A percentile compares a stretch with the other conserved stretches of the same genome.
These are phyloP conservation scores for Colletotrichum horii DNA, from an alignment of 2,329 filamentous ascomycete genomes.

Conservation along the genomic window DNA sequence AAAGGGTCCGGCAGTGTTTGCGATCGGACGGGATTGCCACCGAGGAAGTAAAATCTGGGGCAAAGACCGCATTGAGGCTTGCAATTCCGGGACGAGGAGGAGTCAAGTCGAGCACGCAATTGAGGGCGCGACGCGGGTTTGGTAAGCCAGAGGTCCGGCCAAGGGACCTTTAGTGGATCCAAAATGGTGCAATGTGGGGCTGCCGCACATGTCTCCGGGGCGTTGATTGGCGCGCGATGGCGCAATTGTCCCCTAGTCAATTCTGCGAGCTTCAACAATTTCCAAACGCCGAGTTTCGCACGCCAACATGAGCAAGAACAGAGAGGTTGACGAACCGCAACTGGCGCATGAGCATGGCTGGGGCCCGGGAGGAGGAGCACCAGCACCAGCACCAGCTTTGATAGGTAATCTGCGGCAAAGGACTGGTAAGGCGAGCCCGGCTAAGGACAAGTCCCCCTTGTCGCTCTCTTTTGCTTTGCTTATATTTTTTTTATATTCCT, in stretches of 20 bases:
- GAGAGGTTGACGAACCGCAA: background rate
- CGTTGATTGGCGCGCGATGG: slow-evolving; percentile 19
- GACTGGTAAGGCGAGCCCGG: slow-evolving; percentile 1
- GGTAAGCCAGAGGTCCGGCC: slow-evolving; percentile 6
- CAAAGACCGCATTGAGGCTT: slow-evolving; percentile 4
- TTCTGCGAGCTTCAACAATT: slow-evolving; percentile 20
- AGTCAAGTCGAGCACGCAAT: slow-evolving; percentile 19
- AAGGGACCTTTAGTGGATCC: slow-evolving; percentile 10
- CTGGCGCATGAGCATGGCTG: slow-evolving; percentile 1
- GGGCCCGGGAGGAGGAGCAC: background rate
- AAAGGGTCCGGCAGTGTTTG: background rate
- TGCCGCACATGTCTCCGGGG: background rate
- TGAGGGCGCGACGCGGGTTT: slow-evolving; percentile 11
- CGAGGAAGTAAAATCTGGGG: slow-evolving; percentile 12
- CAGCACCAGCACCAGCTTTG: background rate
- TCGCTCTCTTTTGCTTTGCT: background rate
- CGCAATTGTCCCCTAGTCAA: slow-evolving; percentile 21
- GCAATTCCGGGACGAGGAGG: background rate
- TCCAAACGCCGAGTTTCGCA: slow-evolving; percentile 23
- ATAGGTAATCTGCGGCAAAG: background rate
- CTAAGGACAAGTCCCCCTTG: background rate
- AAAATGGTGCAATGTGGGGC: slow-evolving; percentile 21
- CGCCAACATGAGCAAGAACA: background rate
- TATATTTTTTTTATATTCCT: slow-evolving; percentile 8
- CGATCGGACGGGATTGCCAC: slow-evolving; percentile 13